These are phyloP conservation scores for Solanum hybrid DNA, from an alignment of 305 asterid species.

Conservation along the genomic window DNA sequence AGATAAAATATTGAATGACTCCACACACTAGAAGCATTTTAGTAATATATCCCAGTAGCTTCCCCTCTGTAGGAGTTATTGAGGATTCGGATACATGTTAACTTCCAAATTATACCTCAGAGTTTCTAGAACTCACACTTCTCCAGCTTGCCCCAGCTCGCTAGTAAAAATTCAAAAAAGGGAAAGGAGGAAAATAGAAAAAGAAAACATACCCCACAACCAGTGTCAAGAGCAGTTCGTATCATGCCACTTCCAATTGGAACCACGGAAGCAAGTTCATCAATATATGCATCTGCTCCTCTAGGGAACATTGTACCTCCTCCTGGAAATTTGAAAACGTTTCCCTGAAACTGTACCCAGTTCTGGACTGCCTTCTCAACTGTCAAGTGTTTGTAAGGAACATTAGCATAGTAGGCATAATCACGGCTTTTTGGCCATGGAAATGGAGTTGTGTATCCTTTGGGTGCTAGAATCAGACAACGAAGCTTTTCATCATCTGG, in stretches of 20 bases:
- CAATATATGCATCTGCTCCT: slow-evolving; percentile 84
- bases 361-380: slow-evolving; percentile 85
- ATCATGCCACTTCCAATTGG: slow-evolving; percentile 68
- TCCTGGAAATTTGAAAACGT: slow-evolving; percentile 87
- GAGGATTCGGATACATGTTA: neutral
- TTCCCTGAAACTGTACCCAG: slow-evolving; percentile 84
- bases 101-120: neutral
- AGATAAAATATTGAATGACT: neutral
- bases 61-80: neutral
- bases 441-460: slow-evolving; percentile 71
- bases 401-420: slow-evolving; percentile 76
- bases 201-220: slow-evolving; percentile 70
- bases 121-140: neutral
- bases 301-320: slow-evolving; percentile 97
- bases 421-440: slow-evolving; percentile 98
- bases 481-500: slow-evolving; percentile 60
- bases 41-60: neutral
- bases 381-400: slow-evolving; percentile 78
- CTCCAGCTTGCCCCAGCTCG: neutral
- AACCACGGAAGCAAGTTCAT: slow-evolving; percentile 68
- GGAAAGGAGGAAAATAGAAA: neutral
- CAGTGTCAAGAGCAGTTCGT: slow-evolving; percentile 87
- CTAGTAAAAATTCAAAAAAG: neutral
- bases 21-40: neutral
- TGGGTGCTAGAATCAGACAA: slow-evolving; percentile 83